Percentiles rank a stretch among this genome's conserved stretches.
Evolutionary conservation across 306 rosid species (phyloP).

Genomic region (Prunus salicina): DNA sequence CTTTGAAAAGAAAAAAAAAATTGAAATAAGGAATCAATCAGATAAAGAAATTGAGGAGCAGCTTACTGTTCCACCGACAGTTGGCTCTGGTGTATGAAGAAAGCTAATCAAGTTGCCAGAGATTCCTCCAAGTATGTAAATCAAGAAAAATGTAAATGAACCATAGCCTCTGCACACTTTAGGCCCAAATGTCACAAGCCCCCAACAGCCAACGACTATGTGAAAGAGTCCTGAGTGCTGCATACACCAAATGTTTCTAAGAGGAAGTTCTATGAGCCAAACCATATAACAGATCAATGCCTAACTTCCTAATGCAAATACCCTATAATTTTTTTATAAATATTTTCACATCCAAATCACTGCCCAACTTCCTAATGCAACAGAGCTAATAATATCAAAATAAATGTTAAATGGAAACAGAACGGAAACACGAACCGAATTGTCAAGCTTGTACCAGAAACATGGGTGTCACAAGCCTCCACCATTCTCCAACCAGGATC

Average conservation of each 20-base stretch:
- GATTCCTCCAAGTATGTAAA: slow-evolving; percentile 81
- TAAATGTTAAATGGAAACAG: slow-evolving; percentile 24
- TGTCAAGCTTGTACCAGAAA: slow-evolving; percentile 94
- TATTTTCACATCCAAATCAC: background rate
- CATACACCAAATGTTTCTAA: slow-evolving; percentile 19
- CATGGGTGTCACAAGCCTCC: slow-evolving; percentile 98
- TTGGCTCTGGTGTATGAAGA: slow-evolving; percentile 77
- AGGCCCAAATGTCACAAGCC: slow-evolving; percentile 70
- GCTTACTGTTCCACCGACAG: slow-evolving; percentile 86
- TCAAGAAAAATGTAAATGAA: slow-evolving; percentile 69
- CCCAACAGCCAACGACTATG: slow-evolving; percentile 66
- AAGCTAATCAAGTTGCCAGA: slow-evolving; percentile 86
- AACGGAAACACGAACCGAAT: slow-evolving; percentile 80
- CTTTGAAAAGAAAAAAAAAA: background rate
- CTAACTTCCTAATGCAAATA: background rate
- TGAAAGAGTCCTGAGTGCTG: slow-evolving; percentile 79
- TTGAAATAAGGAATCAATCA: too few species aligned
- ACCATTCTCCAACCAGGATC: slow-evolving; percentile 92
- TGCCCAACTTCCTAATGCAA: background rate
- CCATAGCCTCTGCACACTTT: slow-evolving; percentile 85
- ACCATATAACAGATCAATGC: too few species aligned
- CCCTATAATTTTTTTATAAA: background rate
- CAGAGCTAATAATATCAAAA: background rate
- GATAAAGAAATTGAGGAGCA: background rate
- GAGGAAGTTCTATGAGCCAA: slow-evolving; percentile 4